These are phyloP conservation scores for Aspergillus asperescens DNA, from an alignment of 495 filamentous ascomycete genomes.

Conservation along the genomic window DNA sequence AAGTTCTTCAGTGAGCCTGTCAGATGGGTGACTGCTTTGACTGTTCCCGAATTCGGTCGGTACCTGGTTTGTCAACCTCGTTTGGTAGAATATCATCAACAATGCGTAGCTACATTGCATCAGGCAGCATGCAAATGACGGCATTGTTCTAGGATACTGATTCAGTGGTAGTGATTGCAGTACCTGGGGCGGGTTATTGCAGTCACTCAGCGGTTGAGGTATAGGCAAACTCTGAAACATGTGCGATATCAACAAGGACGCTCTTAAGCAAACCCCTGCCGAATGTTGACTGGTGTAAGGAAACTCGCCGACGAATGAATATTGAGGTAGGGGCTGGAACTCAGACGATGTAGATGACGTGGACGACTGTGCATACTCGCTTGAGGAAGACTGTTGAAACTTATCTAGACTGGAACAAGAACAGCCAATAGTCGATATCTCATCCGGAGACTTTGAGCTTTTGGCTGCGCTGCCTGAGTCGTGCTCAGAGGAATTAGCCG, in stretches of 20 bases:
- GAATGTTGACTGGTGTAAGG: constrained; percentile 52
- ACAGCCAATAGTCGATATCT: constrained; percentile 30
- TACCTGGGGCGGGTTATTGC: constrained; percentile 16
- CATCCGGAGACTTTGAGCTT: constrained; percentile 20
- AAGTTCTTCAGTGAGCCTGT: constrained; percentile 47
- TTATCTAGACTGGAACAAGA: constrained; percentile 32
- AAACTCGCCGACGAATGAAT: constrained; percentile 34
- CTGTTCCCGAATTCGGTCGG: constrained; percentile 35
- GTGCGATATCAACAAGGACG: constrained; percentile 47
- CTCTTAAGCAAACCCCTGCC: constrained; percentile 49
- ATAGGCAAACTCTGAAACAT: constrained; percentile 48
- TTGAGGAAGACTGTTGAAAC: constrained; percentile 31
- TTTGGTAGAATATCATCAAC: constrained; percentile 51
- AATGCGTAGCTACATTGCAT: constrained; percentile 61
- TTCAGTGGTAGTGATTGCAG: constrained; percentile 21
- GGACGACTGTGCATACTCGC: constrained; percentile 36
- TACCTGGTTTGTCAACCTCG: constrained; percentile 44
- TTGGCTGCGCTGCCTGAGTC: constrained; percentile 26
- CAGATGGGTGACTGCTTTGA: constrained; percentile 25
- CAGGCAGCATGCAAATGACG: constrained; percentile 55
- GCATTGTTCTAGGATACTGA: constrained; percentile 52
- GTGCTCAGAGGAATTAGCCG: constrained; percentile 27
- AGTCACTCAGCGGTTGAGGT: constrained; percentile 37
- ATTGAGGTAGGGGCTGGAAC: constrained; percentile 30
- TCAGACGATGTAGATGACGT: constrained; percentile 35